Percentiles rank a stretch among this genome's conserved stretches.
Evolutionary conservation across 2,329 filamentous ascomycete genomes (phyloP).

Genomic region (Trichoderma simmonsii): DNA sequence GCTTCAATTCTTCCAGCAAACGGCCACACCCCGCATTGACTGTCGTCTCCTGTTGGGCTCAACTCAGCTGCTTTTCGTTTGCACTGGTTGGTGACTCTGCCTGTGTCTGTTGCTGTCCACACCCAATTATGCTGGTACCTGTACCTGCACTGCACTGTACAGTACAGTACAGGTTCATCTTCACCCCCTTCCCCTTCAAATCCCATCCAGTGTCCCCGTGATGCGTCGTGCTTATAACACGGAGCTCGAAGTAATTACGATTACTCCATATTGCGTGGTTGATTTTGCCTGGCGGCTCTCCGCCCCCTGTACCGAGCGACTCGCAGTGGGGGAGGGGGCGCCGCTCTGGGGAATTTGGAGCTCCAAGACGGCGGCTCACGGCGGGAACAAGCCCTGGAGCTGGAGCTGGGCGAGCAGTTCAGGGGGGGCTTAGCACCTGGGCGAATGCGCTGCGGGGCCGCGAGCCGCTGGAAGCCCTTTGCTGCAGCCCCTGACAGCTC

Average conservation of each 20-base stretch:
- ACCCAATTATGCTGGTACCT: background rate
- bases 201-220: background rate
- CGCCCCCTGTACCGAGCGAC: background rate
- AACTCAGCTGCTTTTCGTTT: background rate
- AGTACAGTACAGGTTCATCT: background rate
- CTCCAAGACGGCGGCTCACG: background rate
- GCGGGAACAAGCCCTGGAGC: background rate
- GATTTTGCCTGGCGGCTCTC: background rate
- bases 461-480: background rate
- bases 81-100: background rate
- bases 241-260: conserved; percentile 7
- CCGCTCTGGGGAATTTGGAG: conserved; percentile 7
- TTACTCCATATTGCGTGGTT: background rate
- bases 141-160: background rate
- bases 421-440: background rate
- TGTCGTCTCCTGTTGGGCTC: background rate
- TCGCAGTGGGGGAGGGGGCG: conserved; percentile 2
- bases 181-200: background rate
- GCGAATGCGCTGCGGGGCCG: background rate
- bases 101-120: background rate
- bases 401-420: background rate
- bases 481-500: background rate
- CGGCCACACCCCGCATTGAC: background rate
- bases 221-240: background rate
- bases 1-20: background rate